Conservation (phyloP, 441 rosid genomes). For the Eutrema salsugineum region DNA sequence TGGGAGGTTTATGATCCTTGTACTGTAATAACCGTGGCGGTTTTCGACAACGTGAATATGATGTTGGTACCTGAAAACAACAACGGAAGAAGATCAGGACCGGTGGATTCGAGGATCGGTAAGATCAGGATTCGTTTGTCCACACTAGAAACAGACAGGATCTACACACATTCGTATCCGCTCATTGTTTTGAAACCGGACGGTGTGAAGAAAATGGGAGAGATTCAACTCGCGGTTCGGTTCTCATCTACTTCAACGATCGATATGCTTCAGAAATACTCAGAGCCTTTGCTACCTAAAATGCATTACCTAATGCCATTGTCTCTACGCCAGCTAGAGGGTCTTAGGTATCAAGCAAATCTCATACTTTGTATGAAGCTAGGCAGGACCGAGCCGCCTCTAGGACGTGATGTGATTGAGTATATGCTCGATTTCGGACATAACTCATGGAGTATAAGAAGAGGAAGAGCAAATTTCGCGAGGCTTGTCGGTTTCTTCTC, state of each 20-base stretch:
- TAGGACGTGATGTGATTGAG: conserved; percentile 57
- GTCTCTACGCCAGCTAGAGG: conserved; percentile 35
- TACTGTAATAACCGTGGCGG: conserved; percentile 35
- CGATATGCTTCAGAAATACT: conserved; percentile 35
- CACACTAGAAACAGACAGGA: conserved; percentile 16
- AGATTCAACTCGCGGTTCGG: conserved; percentile 38
- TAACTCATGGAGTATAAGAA: conserved; percentile 58
- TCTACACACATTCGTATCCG: conserved; percentile 36
- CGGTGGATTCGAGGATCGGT: conserved; percentile 33
- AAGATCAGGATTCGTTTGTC: conserved; percentile 36
- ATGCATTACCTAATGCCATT: conserved; percentile 40
- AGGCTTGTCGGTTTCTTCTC: conserved; percentile 38
- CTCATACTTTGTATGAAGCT: conserved; percentile 27
- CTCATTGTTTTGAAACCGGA: conserved; percentile 28
- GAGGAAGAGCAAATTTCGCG: conserved; percentile 51
- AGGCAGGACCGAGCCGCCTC: conserved; percentile 41
- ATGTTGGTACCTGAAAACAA: conserved; percentile 6
- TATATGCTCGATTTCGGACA: conserved; percentile 60
- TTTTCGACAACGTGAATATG: conserved; percentile 33
- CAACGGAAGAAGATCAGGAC: background rate
- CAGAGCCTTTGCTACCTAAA: conserved; percentile 35
- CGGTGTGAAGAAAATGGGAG: conserved; percentile 42
- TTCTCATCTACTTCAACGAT: conserved; percentile 33
- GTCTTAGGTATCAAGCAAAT: conserved; percentile 41
- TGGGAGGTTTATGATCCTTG: conserved; percentile 43